A percentile compares a stretch with the other conserved stretches of the same genome.
These are phyloP conservation scores for Aquilaria sinensis DNA, from an alignment of 345 rosid species.

Conservation along the genomic window DNA sequence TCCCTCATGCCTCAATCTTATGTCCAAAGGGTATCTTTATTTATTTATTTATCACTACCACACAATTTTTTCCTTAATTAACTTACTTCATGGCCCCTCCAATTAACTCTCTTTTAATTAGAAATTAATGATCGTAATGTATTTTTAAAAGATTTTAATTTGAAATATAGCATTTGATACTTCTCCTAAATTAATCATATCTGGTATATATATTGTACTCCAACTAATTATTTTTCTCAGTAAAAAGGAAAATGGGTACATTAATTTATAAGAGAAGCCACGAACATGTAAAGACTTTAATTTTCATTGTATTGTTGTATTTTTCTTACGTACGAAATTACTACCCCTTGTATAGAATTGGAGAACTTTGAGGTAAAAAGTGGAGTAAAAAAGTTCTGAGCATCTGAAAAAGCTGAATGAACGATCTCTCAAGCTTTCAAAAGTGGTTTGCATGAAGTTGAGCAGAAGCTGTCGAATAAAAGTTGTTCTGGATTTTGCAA, in stretches of 20 bases:
- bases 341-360: too few relatives aligned
- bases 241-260: too few relatives aligned
- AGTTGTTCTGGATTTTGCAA: constrained; percentile 5
- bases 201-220: too few relatives aligned
- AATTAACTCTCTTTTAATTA: not conserved
- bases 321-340: too few relatives aligned
- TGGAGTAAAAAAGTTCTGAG: not conserved
- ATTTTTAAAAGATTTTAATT: too few relatives aligned
- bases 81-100: not conserved
- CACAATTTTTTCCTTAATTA: not conserved
- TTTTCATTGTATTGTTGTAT: too few relatives aligned
- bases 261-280: too few relatives aligned
- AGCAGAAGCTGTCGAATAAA: constrained; percentile 8
- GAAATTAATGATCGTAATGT: not conserved
- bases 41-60: too few relatives aligned
- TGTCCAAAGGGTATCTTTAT: constrained; percentile 59
- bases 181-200: too few relatives aligned
- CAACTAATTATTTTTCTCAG: too few relatives aligned
- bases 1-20: constrained; percentile 88
- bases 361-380: not conserved
- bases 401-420: constrained; percentile 10
- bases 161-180: not conserved
- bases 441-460: not conserved
- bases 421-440: constrained; percentile 5
- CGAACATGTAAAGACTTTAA: too few relatives aligned